phyloP scores from a whole-genome alignment of 805 yeast genomes.

The Komagataella ulmi region DNA sequence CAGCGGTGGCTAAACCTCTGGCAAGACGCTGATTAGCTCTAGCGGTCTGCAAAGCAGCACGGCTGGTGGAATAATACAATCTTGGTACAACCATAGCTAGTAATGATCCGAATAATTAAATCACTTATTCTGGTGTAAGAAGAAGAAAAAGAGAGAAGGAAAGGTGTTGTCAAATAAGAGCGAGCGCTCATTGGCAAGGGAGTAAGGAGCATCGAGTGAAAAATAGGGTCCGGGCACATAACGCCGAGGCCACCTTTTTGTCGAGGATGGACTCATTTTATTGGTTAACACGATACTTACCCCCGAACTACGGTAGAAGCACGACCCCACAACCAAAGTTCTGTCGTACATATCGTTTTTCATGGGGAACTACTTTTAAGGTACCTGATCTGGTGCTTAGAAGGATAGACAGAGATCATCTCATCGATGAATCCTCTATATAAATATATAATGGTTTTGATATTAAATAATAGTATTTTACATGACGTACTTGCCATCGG shows the following conservation, averaged over 20 bases:
- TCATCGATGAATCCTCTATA: too few relatives aligned
- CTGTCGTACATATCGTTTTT: not conserved
- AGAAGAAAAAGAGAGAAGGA: not conserved
- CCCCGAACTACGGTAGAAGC: not conserved
- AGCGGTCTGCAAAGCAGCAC: constrained; percentile 82
- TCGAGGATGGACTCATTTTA: not conserved
- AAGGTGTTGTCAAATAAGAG: not conserved
- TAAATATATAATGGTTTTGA: not conserved
- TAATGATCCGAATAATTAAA: not conserved
- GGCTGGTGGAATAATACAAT: constrained; percentile 53
- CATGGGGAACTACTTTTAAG: not conserved
- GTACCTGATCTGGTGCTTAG: not conserved
- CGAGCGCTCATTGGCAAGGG: not conserved
- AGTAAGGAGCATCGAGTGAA: not conserved
- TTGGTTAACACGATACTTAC: not conserved
- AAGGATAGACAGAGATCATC: too few relatives aligned
- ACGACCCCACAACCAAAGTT: not conserved
- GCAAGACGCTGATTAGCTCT: constrained; percentile 66
- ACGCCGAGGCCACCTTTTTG: not conserved
- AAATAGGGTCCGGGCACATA: not conserved
- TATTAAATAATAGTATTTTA: too few relatives aligned
- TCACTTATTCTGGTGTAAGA: not conserved
- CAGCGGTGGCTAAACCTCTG: constrained; percentile 71
- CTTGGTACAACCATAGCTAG: constrained; percentile 35
- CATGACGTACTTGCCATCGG: too few relatives aligned